Percentiles rank a stretch among this genome's conserved stretches.
Conservation (phyloP, 352 stramenopile genomes). For the Heterotrichella gracilis region DNA sequence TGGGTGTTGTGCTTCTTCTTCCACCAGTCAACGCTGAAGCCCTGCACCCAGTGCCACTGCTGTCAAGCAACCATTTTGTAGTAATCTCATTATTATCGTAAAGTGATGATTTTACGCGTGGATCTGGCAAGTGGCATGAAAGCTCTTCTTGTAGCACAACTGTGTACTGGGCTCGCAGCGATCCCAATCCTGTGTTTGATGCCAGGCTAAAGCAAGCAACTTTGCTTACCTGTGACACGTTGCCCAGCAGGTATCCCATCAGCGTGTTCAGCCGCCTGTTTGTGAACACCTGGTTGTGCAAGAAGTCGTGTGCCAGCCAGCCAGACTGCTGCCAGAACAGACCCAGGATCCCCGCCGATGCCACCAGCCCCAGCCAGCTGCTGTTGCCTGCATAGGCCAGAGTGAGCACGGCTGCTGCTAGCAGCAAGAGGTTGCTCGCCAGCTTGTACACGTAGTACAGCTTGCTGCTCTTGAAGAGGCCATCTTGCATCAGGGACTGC, state of each 20-base stretch:
- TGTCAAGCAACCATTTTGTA: too few species aligned
- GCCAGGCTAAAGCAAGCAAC: too few species aligned
- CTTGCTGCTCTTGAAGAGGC: slow-evolving; percentile 30
- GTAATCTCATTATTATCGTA: too few species aligned
- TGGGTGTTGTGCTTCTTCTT: slow-evolving; percentile 81
- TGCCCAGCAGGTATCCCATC: slow-evolving; percentile 57
- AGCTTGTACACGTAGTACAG: slow-evolving; percentile 10
- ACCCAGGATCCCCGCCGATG: slow-evolving; percentile 46
- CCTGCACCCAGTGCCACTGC: too few species aligned
- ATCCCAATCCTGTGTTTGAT: too few species aligned
- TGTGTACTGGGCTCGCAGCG: too few species aligned
- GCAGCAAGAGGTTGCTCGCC: not conserved
- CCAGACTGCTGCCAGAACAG: slow-evolving; percentile 92
- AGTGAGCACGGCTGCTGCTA: not conserved
- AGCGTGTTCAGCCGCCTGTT: slow-evolving; percentile 60
- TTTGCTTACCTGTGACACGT: too few species aligned
- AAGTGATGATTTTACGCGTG: too few species aligned
- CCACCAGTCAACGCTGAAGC: slow-evolving; percentile 57
- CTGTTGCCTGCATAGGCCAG: not conserved
- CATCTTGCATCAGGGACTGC: slow-evolving; percentile 25
- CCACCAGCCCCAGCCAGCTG: slow-evolving; percentile 36
- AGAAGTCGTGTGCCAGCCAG: slow-evolving; percentile 77
- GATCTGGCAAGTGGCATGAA: too few species aligned
- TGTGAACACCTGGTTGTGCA: slow-evolving; percentile 80
- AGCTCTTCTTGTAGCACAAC: too few species aligned